Conservation (phyloP, 768 basidiomycete genomes). For the Lyophyllum decastes region DNA sequence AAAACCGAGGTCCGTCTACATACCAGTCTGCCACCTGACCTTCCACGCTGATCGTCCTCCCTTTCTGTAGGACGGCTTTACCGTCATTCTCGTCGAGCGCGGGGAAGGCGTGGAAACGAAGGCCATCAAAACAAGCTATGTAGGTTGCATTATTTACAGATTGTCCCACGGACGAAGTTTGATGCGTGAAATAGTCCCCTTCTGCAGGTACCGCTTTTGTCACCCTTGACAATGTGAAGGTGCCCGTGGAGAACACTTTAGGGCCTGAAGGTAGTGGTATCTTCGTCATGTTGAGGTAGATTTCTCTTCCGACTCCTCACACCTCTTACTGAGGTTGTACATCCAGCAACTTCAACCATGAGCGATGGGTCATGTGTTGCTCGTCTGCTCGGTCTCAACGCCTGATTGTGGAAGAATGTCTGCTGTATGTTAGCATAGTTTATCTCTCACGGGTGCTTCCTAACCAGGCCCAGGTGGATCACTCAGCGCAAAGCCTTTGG, state of each 20-base stretch:
- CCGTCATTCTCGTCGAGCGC: slow-evolving; percentile 85
- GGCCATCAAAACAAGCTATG: slow-evolving; percentile 75
- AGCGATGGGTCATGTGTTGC: slow-evolving; percentile 91
- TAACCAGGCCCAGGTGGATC: slow-evolving; percentile 63
- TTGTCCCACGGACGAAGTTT: neutral
- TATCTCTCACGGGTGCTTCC: neutral
- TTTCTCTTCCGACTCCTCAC: slow-evolving; percentile 1
- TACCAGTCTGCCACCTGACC: neutral
- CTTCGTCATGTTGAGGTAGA: slow-evolving; percentile 49
- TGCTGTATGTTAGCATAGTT: slow-evolving; percentile 42
- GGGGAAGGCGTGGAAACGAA: slow-evolving; percentile 82
- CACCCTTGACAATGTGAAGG: slow-evolving; percentile 79
- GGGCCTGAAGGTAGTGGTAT: slow-evolving; percentile 76
- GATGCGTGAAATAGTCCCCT: slow-evolving; percentile 45
- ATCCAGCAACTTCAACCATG: slow-evolving; percentile 88
- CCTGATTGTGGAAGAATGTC: slow-evolving; percentile 47
- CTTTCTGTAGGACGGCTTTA: slow-evolving; percentile 56
- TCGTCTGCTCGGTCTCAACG: slow-evolving; percentile 70
- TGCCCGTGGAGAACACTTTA: slow-evolving; percentile 82
- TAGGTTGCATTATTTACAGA: slow-evolving; percentile 13
- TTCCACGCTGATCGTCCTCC: neutral
- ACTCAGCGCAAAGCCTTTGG: slow-evolving; percentile 90
- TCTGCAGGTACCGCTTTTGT: slow-evolving; percentile 82
- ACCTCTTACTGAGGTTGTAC: neutral
- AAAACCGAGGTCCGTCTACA: slow-evolving; percentile 45